phyloP scores from a whole-genome alignment of 352 stramenopile species.

The Pythium brachiatum region DNA sequence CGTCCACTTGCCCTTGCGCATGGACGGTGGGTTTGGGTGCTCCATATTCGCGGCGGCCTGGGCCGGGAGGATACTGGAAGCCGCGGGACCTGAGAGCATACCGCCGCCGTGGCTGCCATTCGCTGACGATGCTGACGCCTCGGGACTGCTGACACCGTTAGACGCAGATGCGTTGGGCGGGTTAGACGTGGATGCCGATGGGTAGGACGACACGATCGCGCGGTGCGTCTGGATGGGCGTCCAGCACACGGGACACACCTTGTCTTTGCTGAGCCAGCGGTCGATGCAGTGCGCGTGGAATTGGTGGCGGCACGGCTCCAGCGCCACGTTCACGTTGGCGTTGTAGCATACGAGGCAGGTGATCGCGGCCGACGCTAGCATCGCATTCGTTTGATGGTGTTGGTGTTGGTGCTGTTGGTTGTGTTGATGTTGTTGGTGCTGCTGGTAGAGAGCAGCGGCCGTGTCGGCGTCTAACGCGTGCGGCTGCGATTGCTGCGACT shows the following conservation, averaged over 20 bases:
- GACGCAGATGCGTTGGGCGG: background rate
- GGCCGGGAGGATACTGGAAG: slow-evolving; percentile 27
- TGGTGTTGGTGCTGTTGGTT: slow-evolving; percentile 21
- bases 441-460: background rate
- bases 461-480: background rate
- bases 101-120: slow-evolving; percentile 12
- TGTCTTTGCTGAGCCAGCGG: slow-evolving; percentile 68
- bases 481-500: background rate
- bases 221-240: slow-evolving; percentile 63
- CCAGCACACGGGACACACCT: slow-evolving; percentile 75
- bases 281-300: slow-evolving; percentile 81
- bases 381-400: slow-evolving; percentile 17
- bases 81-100: slow-evolving; percentile 23
- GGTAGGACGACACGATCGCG: slow-evolving; percentile 34
- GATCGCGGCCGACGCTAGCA: slow-evolving; percentile 25
- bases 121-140: slow-evolving; percentile 6
- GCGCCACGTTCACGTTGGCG: slow-evolving; percentile 45
- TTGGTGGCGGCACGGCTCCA: slow-evolving; percentile 72
- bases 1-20: slow-evolving; percentile 97
- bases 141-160: slow-evolving; percentile 7
- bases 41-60: slow-evolving; percentile 30
- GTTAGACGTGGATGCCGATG: background rate
- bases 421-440: background rate
- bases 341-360: slow-evolving; percentile 53
- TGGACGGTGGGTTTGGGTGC: slow-evolving; percentile 33